Conservation (phyloP, 345 rosid genomes). For the Populus simonii region DNA sequence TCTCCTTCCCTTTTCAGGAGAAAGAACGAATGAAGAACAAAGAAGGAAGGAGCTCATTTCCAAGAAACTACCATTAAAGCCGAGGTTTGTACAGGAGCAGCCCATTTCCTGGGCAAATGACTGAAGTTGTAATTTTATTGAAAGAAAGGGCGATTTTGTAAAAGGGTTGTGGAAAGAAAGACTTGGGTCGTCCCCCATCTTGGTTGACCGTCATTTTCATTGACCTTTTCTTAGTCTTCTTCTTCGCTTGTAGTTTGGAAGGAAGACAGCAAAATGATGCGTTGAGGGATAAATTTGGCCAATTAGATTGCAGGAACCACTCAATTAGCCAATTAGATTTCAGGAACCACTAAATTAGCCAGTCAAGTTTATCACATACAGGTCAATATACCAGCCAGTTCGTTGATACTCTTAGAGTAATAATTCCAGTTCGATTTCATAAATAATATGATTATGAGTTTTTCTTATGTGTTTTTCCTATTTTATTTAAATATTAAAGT, state of each 20-base stretch:
- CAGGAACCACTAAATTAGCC: too few species aligned
- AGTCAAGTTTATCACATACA: not conserved
- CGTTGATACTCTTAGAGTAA: too few species aligned
- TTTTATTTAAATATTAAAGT: too few species aligned
- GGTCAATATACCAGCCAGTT: too few species aligned
- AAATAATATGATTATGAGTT: too few species aligned
- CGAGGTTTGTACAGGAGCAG: not conserved
- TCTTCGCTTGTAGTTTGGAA: not conserved
- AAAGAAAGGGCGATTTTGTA: too few species aligned
- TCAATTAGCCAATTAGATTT: slow-evolving; percentile 6
- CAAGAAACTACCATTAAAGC: not conserved
- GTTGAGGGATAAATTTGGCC: not conserved
- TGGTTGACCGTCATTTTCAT: not conserved
- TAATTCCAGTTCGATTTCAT: too few species aligned
- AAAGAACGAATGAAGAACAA: not conserved
- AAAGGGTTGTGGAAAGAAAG: not conserved
- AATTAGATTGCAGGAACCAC: slow-evolving; percentile 3
- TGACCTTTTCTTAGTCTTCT: not conserved
- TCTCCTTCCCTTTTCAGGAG: not conserved
- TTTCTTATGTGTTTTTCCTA: too few species aligned
- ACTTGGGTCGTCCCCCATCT: not conserved
- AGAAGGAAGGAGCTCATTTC: not conserved
- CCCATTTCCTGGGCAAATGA: not conserved
- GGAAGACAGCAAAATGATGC: not conserved
- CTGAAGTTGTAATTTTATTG: not conserved